These are phyloP conservation scores for Afroboletus lepidellus DNA, from an alignment of 1,284 basidiomycete species.

Conservation along the genomic window DNA sequence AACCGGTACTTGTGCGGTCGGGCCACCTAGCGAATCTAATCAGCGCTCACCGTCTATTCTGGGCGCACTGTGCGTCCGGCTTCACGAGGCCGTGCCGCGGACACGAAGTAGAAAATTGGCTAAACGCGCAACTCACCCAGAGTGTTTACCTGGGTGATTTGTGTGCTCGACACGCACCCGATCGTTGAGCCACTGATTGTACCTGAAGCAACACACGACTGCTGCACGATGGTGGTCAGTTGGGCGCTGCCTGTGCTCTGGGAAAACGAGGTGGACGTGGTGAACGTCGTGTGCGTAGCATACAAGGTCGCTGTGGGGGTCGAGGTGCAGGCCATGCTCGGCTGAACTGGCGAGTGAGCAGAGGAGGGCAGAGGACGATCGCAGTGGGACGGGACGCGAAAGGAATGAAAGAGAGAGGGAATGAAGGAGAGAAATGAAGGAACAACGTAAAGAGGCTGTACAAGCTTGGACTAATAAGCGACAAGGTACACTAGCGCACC, in stretches of 20 bases:
- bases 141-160: slow-evolving; percentile 29
- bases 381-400: background rate
- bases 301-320: slow-evolving; percentile 40
- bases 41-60: slow-evolving; percentile 11
- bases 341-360: background rate
- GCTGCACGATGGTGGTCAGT: slow-evolving; percentile 30
- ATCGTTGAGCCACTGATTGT: slow-evolving; percentile 27
- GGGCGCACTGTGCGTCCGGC: slow-evolving; percentile 2
- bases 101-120: background rate
- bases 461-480: background rate
- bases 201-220: slow-evolving; percentile 34
- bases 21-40: slow-evolving; percentile 28
- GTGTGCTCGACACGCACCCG: slow-evolving; percentile 29
- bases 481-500: too few relatives aligned
- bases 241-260: slow-evolving; percentile 25
- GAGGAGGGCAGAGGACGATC: background rate
- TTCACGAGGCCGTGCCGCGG: background rate
- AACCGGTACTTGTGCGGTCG: slow-evolving; percentile 37
- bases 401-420: background rate
- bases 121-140: slow-evolving; percentile 31
- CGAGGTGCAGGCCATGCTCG: slow-evolving; percentile 34
- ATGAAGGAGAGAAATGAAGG: background rate
- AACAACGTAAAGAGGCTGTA: background rate
- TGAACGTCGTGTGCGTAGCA: slow-evolving; percentile 34
- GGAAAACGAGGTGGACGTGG: slow-evolving; percentile 37